A percentile compares a stretch with the other conserved stretches of the same genome.
These are phyloP conservation scores for Penicillium sp. DNA, from an alignment of 2,329 filamentous ascomycete species.

Conservation along the genomic window DNA sequence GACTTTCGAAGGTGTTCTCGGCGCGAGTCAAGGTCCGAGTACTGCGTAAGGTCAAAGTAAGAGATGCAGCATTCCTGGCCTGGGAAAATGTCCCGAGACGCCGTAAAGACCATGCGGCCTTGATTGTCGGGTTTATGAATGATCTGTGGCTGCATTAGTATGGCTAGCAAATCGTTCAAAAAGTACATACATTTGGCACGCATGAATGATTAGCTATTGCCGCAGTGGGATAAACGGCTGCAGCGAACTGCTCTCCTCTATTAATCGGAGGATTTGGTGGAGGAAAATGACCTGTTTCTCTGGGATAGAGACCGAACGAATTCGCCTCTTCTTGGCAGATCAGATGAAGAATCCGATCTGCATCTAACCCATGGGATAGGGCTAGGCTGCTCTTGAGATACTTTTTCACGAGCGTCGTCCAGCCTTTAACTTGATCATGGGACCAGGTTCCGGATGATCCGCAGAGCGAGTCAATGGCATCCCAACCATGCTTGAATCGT, in stretches of 20 bases:
- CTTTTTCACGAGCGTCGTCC: constrained; percentile 28
- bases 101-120: constrained; percentile 30
- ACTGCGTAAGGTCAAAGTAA: constrained; percentile 28
- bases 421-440: constrained; percentile 24
- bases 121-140: constrained; percentile 29
- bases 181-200: constrained; percentile 18
- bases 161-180: neutral
- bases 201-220: constrained; percentile 25
- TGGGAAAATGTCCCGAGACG: constrained; percentile 24
- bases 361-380: constrained; percentile 16
- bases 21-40: constrained; percentile 17
- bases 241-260: constrained; percentile 22
- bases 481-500: constrained; percentile 21
- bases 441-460: constrained; percentile 30
- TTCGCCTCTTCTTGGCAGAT: constrained; percentile 27
- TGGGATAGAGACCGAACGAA: constrained; percentile 25
- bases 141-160: constrained; percentile 18
- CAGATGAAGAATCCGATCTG: constrained; percentile 19
- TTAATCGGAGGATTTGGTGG: constrained; percentile 7
- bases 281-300: constrained; percentile 20
- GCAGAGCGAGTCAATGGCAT: constrained; percentile 25
- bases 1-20: constrained; percentile 24
- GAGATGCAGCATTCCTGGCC: constrained; percentile 35
- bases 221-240: constrained; percentile 23
- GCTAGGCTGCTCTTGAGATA: constrained; percentile 22